Evolutionary conservation across 768 basidiomycete species (phyloP).

Genomic region (Termitomyces sp.): DNA sequence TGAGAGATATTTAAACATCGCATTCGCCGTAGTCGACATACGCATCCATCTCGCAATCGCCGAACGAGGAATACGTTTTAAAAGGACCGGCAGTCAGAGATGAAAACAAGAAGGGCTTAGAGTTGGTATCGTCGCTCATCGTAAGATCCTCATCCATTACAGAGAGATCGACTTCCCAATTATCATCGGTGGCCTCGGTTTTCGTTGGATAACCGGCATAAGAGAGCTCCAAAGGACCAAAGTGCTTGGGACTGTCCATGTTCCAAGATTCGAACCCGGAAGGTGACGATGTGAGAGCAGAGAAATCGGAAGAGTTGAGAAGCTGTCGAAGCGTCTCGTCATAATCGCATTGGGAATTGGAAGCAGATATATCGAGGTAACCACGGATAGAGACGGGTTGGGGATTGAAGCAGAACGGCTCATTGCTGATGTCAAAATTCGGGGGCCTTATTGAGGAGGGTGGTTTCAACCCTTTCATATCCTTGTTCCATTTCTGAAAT

Average conservation of each 20-base stretch:
- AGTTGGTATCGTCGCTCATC: not conserved
- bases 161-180: not conserved
- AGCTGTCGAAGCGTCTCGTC: not conserved
- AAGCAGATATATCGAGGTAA: conserved; percentile 1
- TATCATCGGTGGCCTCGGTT: not conserved
- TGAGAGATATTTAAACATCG: not conserved
- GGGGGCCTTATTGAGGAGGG: conserved; percentile 8
- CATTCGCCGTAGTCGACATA: conserved; percentile 11
- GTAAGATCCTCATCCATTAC: not conserved
- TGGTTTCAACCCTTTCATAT: not conserved
- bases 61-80: not conserved
- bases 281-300: not conserved
- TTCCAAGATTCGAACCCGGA: not conserved
- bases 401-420: conserved; percentile 12
- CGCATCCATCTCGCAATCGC: conserved; percentile 10
- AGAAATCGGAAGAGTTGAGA: not conserved
- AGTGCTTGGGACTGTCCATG: not conserved
- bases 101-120: not conserved
- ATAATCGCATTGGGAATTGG: not conserved
- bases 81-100: not conserved
- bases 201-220: not conserved
- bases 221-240: conserved; percentile 1
- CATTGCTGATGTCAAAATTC: conserved; percentile 13
- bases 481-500: conserved; percentile 4
- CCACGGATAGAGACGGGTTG: not conserved